Evolutionary conservation across 192 early-diverging fungal genomes (phyloP), one percentile per base, ranked within the genome.

Genomic region (Coemansia sp.): DNA sequence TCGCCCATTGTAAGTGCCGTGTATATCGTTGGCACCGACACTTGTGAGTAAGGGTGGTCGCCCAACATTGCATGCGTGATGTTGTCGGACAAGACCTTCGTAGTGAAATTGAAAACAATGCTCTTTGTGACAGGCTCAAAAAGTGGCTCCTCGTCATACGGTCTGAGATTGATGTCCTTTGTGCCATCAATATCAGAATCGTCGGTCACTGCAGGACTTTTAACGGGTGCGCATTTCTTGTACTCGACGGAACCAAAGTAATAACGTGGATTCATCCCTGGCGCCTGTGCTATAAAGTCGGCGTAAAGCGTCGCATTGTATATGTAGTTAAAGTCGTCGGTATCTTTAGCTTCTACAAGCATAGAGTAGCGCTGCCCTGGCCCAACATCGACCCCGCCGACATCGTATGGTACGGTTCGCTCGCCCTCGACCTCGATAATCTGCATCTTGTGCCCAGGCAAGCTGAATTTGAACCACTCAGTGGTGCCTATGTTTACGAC

Each of bases 281-380:
- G 62, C 5, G 2, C 54, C 56, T 11, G 9, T 20, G 11, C 10
- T 25, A n/a, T 15, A 11, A 6, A 59, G 53, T 8, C 58, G 2
- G 52, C 57, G 13, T 55, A 62, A 5, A 72, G 9, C 22, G 59
- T 54, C 9, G 46, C 41, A 23, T 62, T 38, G 46, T 62, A 72
- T 3, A 34, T 54, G 38, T 62, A 72, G 70, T 72, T 72, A 45
- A 58, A 65, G 11, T 57, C 17, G 29, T 33, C 41, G 38, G 41
- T 59, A 32, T 42, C 32, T 6, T 62, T 22, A 11, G 70, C 70
- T 14, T 48, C 43, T 0, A 72, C 70, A 9, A 72, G 42, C 17
- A 72, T 63, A 23, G 70, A 72, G 20, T 61, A 58, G 2, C 70
- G 60, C 36, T 72, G 70, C 0, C 60, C 64, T 23, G 70, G 64